Conservation (phyloP, 2,329 filamentous ascomycete genomes). For the Alternaria triticimaculans region DNA sequence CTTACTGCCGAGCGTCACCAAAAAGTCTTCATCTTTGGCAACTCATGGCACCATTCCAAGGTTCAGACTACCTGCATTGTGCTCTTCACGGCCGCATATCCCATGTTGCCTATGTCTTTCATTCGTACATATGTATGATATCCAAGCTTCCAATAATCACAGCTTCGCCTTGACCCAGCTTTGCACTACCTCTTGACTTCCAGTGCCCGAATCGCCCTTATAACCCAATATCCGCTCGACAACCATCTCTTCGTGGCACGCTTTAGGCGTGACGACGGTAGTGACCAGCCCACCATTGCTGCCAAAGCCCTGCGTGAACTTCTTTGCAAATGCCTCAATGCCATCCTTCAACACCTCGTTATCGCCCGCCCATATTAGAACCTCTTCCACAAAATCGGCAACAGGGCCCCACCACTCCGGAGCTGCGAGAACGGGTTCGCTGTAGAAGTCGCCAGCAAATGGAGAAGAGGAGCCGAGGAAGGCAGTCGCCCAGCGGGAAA, state of each 20-base stretch:
- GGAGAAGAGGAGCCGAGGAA: slow-evolving; percentile 55
- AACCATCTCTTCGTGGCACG: slow-evolving; percentile 53
- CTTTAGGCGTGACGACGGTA: slow-evolving; percentile 47
- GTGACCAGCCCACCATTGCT: slow-evolving; percentile 38
- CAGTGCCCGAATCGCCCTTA: slow-evolving; percentile 45
- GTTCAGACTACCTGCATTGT: neutral
- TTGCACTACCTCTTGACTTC: slow-evolving; percentile 46
- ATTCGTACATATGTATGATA: neutral
- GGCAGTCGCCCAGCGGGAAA: slow-evolving; percentile 55
- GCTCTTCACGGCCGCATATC: neutral
- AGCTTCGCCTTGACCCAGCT: slow-evolving; percentile 49
- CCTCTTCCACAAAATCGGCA: slow-evolving; percentile 52
- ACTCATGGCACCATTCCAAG: neutral
- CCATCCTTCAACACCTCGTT: slow-evolving; percentile 65
- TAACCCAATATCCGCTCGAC: slow-evolving; percentile 50
- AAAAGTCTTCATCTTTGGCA: neutral
- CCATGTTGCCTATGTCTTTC: neutral
- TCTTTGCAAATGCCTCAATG: slow-evolving; percentile 59
- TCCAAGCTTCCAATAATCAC: slow-evolving; percentile 12
- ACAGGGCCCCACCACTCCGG: slow-evolving; percentile 62
- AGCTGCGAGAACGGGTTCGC: slow-evolving; percentile 58
- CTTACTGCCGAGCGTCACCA: neutral
- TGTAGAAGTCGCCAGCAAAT: slow-evolving; percentile 62
- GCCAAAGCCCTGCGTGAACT: slow-evolving; percentile 53
- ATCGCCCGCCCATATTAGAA: slow-evolving; percentile 62